phyloP scores from a whole-genome alignment of 495 filamentous ascomycete genomes.

The Neurospora africana region DNA sequence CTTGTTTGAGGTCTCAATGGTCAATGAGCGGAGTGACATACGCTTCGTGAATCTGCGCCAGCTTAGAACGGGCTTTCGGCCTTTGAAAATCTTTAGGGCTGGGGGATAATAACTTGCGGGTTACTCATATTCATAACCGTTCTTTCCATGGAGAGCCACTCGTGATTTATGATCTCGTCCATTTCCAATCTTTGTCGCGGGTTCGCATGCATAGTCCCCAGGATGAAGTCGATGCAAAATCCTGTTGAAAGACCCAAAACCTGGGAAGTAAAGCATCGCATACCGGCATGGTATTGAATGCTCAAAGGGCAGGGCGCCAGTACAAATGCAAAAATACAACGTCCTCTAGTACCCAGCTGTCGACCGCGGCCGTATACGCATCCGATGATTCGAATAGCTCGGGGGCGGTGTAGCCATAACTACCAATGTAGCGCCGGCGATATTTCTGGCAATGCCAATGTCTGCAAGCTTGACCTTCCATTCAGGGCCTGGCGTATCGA shows the following conservation, averaged over 20 bases:
- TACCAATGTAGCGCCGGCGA: constrained; percentile 7
- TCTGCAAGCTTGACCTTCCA: constrained; percentile 44
- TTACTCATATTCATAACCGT: neutral
- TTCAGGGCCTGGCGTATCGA: constrained; percentile 5
- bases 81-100: neutral
- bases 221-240: neutral
- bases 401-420: constrained; percentile 9
- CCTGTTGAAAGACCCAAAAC: neutral
- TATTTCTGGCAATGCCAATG: constrained; percentile 34
- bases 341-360: constrained; percentile 15
- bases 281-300: neutral
- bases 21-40: neutral
- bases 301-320: neutral
- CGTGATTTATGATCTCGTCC: neutral
- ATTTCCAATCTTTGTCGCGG: neutral
- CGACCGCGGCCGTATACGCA: constrained; percentile 2
- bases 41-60: neutral
- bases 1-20: neutral
- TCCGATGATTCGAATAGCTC: constrained; percentile 2
- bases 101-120: neutral
- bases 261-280: neutral
- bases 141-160: neutral
- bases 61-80: neutral
- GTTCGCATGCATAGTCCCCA: neutral
- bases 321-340: neutral